Evolutionary conservation across 2,329 filamentous ascomycete genomes (phyloP).

Genomic region (Pseudocercospora vitis): DNA sequence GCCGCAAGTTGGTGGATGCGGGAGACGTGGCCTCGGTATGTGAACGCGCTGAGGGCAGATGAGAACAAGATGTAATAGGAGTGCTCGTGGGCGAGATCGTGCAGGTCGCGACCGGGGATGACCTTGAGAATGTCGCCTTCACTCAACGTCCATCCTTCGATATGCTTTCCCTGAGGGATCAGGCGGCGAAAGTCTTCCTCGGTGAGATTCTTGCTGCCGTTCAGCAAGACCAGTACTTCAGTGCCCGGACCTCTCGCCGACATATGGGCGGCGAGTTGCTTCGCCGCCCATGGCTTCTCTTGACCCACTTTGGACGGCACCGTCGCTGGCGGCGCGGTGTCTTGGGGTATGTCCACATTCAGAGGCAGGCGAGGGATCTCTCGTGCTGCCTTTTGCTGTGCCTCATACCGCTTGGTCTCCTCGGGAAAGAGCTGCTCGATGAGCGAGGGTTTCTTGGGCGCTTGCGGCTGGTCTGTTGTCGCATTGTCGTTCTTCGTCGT

Average conservation of each 20-base stretch:
- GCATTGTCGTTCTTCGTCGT: too few relatives aligned
- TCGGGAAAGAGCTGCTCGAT: conserved; percentile 58
- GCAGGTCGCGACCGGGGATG: conserved; percentile 63
- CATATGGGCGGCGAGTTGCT: conserved; percentile 17
- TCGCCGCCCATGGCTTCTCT: conserved; percentile 26
- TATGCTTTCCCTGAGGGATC: conserved; percentile 60
- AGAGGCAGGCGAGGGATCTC: conserved; percentile 40
- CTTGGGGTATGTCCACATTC: conserved; percentile 14
- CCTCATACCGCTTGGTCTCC: conserved; percentile 40
- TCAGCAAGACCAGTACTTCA: conserved; percentile 57
- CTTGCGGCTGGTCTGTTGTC: too few relatives aligned
- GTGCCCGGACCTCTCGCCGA: conserved; percentile 31
- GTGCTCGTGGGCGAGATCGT: conserved; percentile 62
- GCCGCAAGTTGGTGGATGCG: conserved; percentile 53
- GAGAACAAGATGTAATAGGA: conserved; percentile 71
- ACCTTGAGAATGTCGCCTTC: conserved; percentile 57
- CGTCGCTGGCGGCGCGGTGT: neutral
- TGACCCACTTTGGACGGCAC: conserved; percentile 11
- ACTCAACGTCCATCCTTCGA: conserved; percentile 63
- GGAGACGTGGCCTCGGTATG: conserved; percentile 59
- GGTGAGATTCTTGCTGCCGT: conserved; percentile 59
- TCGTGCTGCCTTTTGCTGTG: conserved; percentile 24
- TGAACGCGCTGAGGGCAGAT: conserved; percentile 56
- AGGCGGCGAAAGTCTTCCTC: conserved; percentile 72
- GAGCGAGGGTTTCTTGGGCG: conserved; percentile 38